phyloP scores from a whole-genome alignment of 139 green algal genomes.

The Chlorella sp. region DNA sequence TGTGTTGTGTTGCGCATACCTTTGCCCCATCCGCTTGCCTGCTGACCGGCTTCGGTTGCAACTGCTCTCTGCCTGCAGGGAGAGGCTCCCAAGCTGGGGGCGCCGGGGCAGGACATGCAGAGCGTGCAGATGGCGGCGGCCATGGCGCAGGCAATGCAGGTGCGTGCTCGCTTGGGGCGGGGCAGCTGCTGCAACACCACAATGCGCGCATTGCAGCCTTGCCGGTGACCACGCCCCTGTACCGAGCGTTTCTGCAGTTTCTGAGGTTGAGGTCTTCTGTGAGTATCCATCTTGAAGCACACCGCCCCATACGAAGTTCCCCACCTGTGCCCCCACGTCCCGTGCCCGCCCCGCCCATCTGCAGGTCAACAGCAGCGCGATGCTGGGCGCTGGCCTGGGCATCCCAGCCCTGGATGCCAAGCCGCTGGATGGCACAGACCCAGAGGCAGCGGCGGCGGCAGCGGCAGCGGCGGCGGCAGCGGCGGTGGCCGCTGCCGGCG shows the following conservation, averaged over 20 bases:
- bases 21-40: no score
- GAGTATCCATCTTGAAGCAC: no score
- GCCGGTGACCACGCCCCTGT: no score
- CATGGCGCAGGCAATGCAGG: constrained; percentile 34
- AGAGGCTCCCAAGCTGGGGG: background rate
- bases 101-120: constrained; percentile 31
- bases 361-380: constrained; percentile 19
- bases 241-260: no score
- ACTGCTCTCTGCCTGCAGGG: background rate
- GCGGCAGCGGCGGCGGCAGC: constrained; percentile 1
- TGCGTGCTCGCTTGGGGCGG: background rate
- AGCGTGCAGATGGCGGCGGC: constrained; percentile 26
- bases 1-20: background rate
- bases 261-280: no score
- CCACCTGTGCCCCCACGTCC: no score
- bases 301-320: no score
- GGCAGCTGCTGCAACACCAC: no score
- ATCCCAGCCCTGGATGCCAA: constrained; percentile 20
- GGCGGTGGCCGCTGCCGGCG: background rate
- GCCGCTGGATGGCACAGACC: background rate
- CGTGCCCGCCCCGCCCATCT: background rate
- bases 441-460: background rate
- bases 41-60: no score
- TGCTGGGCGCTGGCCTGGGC: constrained; percentile 16
- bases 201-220: no score